Conservation (phyloP, 1,139 yeast genomes). For the Pneumocystis carinii region DNA sequence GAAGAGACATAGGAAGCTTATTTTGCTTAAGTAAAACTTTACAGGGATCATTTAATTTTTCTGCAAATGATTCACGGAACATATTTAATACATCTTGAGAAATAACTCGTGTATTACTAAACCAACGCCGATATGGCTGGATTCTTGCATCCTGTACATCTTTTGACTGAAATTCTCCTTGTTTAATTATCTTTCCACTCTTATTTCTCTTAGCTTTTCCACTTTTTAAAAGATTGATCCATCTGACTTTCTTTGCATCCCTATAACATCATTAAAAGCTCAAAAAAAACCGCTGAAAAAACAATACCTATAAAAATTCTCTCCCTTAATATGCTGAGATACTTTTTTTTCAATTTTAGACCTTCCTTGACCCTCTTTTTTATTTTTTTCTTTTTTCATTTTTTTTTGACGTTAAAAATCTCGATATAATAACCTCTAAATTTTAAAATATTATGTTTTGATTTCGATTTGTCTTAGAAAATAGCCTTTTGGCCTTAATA, state of each 20-base stretch:
- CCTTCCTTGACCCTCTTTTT: background rate
- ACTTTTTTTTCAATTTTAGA: background rate
- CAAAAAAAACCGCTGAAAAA: background rate
- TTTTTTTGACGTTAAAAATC: background rate
- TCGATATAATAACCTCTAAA: no score
- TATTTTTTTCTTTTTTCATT: background rate
- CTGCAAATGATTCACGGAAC: slow-evolving; percentile 89
- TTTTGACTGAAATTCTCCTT: slow-evolving; percentile 77
- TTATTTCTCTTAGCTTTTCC: slow-evolving; percentile 82
- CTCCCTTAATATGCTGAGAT: background rate
- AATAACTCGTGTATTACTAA: slow-evolving; percentile 91
- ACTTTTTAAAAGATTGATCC: slow-evolving; percentile 78
- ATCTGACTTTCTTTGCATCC: slow-evolving; percentile 85
- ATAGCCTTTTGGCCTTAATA: no score
- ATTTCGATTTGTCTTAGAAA: no score
- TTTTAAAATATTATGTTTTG: no score
- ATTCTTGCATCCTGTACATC: slow-evolving; percentile 86
- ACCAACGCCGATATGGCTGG: slow-evolving; percentile 94
- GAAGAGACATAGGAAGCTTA: slow-evolving; percentile 85
- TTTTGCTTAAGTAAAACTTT: slow-evolving; percentile 79
- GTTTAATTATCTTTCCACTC: slow-evolving; percentile 69
- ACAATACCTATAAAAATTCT: background rate
- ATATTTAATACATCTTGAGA: slow-evolving; percentile 92
- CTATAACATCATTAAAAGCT: slow-evolving; percentile 11
- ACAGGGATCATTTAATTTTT: slow-evolving; percentile 69